Evolutionary conservation across 805 yeast species (phyloP), one percentile per base, ranked within the genome.

Genomic region (Priceomyces carsonii): DNA sequence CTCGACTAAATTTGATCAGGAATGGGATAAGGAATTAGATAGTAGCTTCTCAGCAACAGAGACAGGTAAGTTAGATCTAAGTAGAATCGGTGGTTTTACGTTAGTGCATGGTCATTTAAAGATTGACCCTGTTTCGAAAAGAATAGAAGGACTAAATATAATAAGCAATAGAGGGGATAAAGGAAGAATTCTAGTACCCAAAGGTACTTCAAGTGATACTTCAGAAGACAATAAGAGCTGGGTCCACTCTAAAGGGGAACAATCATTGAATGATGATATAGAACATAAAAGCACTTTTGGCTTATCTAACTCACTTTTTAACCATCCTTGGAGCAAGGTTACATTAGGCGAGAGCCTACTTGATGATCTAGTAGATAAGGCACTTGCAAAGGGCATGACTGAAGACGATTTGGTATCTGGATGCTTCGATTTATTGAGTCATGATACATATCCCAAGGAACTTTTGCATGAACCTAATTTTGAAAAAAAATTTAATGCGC

Each of bases 291-390:
- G 58, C 6, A 70, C 78, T 0, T 65, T 81, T 36, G 85, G 87
- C 1, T 50, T 85, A 9, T 82, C 90, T 1, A 85, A 85, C 52
- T 82, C 90, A 2, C 59, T 76, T n/a, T 75, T 67, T 45, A 66
- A 71, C 19, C 67, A 77, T 17, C 83, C 86, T 5, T 90, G 98
- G 97, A 72, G 74, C 0, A 91, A 90, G 49, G 83, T 83, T 0
- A 45, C 51, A 4, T 35, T 61, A 4, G 96, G 91, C 0, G 53
- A 51, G 29, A 14, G 31, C 6, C 32, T 57, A 20, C 44, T 69
- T 19, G 44, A 49, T 8, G 42, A 47, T 5, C 20, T 55, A 27
- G 47, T 63, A 9, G 15, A 44, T 5, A 25, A 39, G n/a, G 38
- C 64, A 0, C 36, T 50, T 2, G 44, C 32, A 1, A 13, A 38